phyloP scores from a whole-genome alignment of 1,139 yeast species.

The Yamadazyma membranifaciens region DNA sequence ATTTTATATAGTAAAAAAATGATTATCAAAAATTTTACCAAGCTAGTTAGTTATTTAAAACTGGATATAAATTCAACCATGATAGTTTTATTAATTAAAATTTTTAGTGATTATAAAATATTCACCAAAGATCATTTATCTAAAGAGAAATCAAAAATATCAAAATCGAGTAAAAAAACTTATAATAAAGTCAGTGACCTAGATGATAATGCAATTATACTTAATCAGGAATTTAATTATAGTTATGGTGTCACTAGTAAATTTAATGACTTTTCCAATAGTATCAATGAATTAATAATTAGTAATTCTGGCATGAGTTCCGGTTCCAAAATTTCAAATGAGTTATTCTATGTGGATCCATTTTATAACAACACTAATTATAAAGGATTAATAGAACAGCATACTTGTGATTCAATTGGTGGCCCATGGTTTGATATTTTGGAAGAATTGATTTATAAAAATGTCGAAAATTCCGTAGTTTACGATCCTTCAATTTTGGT shows the following conservation, averaged over 20 bases:
- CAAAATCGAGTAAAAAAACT: slow-evolving; percentile 16
- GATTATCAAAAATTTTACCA: slow-evolving; percentile 32
- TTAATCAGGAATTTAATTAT: slow-evolving; percentile 36
- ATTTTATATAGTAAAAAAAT: slow-evolving; percentile 36
- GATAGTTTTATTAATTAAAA: slow-evolving; percentile 37
- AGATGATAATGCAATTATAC: slow-evolving; percentile 20
- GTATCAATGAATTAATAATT: slow-evolving; percentile 24
- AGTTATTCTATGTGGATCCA: slow-evolving; percentile 16
- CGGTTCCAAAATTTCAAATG: slow-evolving; percentile 1
- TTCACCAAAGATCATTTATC: slow-evolving; percentile 18
- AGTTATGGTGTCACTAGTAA: slow-evolving; percentile 43
- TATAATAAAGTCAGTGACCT: slow-evolving; percentile 22
- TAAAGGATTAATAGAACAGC: slow-evolving; percentile 10
- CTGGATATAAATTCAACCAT: slow-evolving; percentile 42
- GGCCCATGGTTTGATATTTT: slow-evolving; percentile 34
- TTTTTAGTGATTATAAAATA: slow-evolving; percentile 38
- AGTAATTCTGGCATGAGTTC: background rate
- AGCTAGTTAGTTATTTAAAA: slow-evolving; percentile 29
- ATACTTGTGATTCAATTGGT: slow-evolving; percentile 5
- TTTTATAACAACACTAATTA: slow-evolving; percentile 11
- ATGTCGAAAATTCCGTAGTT: slow-evolving; percentile 29
- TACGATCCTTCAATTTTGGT: slow-evolving; percentile 36
- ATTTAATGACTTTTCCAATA: slow-evolving; percentile 19
- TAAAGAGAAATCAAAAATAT: slow-evolving; percentile 25
- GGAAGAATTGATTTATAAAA: slow-evolving; percentile 24